Evolutionary conservation across 441 rosid genomes (phyloP).

Genomic region (Pelargonium fulgidum): DNA sequence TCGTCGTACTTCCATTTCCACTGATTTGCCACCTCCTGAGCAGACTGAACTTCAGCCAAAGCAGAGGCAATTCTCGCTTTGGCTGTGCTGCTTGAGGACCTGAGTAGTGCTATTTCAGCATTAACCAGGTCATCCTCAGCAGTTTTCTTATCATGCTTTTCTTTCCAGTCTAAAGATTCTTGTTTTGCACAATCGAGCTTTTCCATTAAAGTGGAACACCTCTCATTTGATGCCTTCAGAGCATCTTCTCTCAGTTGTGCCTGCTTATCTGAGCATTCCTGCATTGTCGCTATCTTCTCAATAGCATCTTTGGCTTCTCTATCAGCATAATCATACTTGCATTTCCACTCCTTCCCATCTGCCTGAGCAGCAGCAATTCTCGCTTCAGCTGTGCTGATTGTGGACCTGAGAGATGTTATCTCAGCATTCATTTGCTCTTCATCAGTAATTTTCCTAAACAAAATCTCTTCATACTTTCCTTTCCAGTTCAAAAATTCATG

Average conservation of each 20-base stretch:
- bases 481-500: no score
- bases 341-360: constrained; percentile 87
- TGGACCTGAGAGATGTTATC: constrained; percentile 60
- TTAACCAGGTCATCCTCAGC: constrained; percentile 61
- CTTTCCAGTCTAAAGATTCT: no score
- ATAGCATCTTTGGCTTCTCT: constrained; percentile 85
- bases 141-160: constrained; percentile 66
- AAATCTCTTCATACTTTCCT: constrained; percentile 37
- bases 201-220: no score
- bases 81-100: constrained; percentile 76
- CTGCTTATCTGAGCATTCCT: constrained; percentile 71
- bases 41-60: constrained; percentile 69
- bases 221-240: constrained; percentile 35
- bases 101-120: constrained; percentile 72
- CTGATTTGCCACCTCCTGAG: constrained; percentile 85
- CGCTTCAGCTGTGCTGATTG: constrained; percentile 89
- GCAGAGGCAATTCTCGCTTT: constrained; percentile 96
- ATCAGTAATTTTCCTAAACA: constrained; percentile 55
- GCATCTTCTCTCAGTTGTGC: constrained; percentile 82
- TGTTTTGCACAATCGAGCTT: no score
- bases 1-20: constrained; percentile 89
- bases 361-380: constrained; percentile 92
- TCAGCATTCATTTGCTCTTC: constrained; percentile 69
- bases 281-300: constrained; percentile 83
- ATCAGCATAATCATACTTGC: constrained; percentile 77